Evolutionary conservation across 208 protist genomes (phyloP).

Genomic region (Leishmania turanica): DNA sequence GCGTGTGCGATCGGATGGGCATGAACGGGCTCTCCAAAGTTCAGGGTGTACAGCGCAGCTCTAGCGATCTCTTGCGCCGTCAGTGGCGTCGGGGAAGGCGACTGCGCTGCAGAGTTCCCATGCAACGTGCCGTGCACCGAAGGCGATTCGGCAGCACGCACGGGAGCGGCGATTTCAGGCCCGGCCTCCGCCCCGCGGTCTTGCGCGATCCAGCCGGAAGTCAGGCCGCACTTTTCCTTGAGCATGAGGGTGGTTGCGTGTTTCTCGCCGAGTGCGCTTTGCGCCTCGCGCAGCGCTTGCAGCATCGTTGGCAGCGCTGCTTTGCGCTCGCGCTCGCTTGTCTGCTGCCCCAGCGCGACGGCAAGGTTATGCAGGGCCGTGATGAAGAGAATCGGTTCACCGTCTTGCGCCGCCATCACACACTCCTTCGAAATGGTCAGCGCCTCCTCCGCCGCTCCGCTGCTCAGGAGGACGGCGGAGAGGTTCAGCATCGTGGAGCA

Average conservation of each 20-base stretch:
- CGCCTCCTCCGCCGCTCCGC: constrained; percentile 53
- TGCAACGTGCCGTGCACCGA: too few relatives aligned
- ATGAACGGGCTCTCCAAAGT: constrained; percentile 30
- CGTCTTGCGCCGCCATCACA: constrained; percentile 49
- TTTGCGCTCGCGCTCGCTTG: constrained; percentile 34
- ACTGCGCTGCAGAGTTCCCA: not conserved
- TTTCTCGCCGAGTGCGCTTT: constrained; percentile 48
- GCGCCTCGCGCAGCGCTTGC: constrained; percentile 62
- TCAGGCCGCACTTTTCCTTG: constrained; percentile 62
- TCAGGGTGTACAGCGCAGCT: constrained; percentile 39
- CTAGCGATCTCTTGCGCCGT: constrained; percentile 29
- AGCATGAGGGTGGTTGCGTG: constrained; percentile 81
- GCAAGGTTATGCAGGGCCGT: constrained; percentile 86
- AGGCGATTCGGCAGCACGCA: not conserved
- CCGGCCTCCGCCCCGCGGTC: not conserved
- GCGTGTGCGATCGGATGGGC: not conserved
- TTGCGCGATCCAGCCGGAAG: constrained; percentile 31
- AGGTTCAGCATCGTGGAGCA: constrained; percentile 90
- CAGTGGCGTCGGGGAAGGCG: not conserved
- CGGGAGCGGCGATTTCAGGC: too few relatives aligned
- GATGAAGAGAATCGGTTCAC: constrained; percentile 71
- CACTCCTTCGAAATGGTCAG: constrained; percentile 69
- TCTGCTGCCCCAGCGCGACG: constrained; percentile 71
- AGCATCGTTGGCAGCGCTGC: constrained; percentile 74
- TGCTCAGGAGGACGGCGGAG: constrained; percentile 72